Evolutionary conservation across 257 asterid genomes (phyloP), one percentile per base, ranked within the genome.

Genomic region (Scutellaria galericulata): DNA sequence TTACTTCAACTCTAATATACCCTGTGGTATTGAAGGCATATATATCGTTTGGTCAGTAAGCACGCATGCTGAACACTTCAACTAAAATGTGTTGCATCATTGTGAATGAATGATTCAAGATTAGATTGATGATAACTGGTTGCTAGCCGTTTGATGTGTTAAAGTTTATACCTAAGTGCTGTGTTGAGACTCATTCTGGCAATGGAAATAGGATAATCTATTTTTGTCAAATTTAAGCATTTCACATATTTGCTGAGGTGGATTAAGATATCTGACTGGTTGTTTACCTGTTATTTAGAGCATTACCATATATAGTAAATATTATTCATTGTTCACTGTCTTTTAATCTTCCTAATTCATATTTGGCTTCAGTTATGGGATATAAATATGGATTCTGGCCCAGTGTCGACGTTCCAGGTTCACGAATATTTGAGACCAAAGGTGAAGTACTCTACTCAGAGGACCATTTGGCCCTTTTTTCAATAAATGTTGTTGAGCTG

Each of bases 331-430:
- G 27, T 35, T 69, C 54, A 5, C 46, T 44, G 48, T 75, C 27
- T 37, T 69, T 53, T 68, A 48, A 51, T 70, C 68, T 37, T 61
- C 70, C 56, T 70, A 58, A 51, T 69, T 18, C 59, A 40, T 73
- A 15, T 64, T 74, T 56, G 74, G 66, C 83, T 82, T 80, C 96
- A 95, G 99, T 83, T 95, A 52, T 95, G 99, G 99, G 99, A 94
- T 79, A 82, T 94, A 53, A 94, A 94, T 79, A 94, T 91, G 99
- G 99, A 94, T 80, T 84, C 97, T 82, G 97, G 99, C 72, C 99
- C 99, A 67, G 97, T 94, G 73, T 61, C 97, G 42, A 91, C 99
- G 50, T 94, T 82, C 85, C 99, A 89, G 89, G 99, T 94, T 82
- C 99, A 94, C 5, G 99, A 94, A 83, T 64, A 94, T 80, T 80